Conservation (phyloP, 2,329 filamentous ascomycete genomes). For the Penicillium sp. region DNA sequence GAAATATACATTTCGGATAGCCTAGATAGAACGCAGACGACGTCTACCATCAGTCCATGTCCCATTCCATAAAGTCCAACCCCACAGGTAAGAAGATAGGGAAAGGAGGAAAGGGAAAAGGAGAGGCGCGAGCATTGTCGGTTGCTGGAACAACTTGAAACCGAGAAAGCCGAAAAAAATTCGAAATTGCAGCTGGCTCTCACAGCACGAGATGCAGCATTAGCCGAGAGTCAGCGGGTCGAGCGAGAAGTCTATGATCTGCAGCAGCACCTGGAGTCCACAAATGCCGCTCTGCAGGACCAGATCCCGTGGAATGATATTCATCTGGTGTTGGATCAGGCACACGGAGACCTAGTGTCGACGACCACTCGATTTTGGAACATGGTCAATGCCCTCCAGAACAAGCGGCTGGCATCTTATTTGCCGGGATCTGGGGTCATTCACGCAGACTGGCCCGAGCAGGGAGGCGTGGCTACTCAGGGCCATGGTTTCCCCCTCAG, state of each 20-base stretch:
- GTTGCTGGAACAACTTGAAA: not conserved
- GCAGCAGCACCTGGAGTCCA: conserved; percentile 3
- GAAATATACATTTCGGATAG: too few relatives aligned
- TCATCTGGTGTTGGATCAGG: conserved; percentile 4
- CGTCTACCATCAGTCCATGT: too few relatives aligned
- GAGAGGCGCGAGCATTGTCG: not conserved
- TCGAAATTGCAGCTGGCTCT: not conserved
- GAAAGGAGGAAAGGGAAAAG: not conserved
- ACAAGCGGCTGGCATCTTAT: not conserved
- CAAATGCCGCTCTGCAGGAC: conserved; percentile 1
- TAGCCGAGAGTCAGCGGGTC: not conserved
- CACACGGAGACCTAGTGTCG: conserved; percentile 3
- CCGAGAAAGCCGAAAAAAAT: not conserved
- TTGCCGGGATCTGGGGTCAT: not conserved
- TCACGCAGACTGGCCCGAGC: not conserved
- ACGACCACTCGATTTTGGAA: conserved; percentile 4
- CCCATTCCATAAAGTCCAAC: too few relatives aligned
- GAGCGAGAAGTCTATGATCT: not conserved
- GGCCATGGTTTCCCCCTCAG: not conserved
- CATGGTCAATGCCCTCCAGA: conserved; percentile 2
- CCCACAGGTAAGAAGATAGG: too few relatives aligned
- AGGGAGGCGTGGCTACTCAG: not conserved
- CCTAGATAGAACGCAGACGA: too few relatives aligned
- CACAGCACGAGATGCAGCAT: not conserved
- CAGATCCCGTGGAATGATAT: conserved; percentile 1